A percentile compares a stretch with the other conserved stretches of the same genome.
phyloP scores from a whole-genome alignment of 202 grass and related monocot genomes.

The Schoenoplectus triqueter region DNA sequence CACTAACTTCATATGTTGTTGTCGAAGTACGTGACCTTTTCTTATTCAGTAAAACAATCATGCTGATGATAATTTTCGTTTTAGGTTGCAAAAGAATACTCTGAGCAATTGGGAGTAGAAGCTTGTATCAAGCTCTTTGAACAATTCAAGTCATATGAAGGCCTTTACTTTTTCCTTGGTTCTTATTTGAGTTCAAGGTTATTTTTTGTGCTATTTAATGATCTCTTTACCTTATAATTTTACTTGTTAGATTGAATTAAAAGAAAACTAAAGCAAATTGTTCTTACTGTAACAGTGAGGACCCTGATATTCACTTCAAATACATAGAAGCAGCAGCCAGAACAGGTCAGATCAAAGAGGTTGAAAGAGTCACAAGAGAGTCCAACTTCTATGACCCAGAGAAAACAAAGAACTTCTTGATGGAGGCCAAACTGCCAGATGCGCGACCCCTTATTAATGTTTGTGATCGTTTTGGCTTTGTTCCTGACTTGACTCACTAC shows the following conservation, averaged over 20 bases:
- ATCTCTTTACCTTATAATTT: not conserved
- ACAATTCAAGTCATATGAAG: constrained; percentile 97
- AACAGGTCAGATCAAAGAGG: constrained; percentile 98
- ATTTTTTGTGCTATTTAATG: constrained; percentile 18
- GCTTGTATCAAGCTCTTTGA: constrained; percentile 93
- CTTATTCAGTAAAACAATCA: constrained; percentile 32
- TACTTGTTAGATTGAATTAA: not conserved
- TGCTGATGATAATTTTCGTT: constrained; percentile 33
- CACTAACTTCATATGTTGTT: not conserved
- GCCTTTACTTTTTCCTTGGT: constrained; percentile 95
- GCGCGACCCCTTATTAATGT: constrained; percentile 93
- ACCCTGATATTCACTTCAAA: constrained; percentile 96
- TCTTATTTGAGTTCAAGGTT: constrained; percentile 90
- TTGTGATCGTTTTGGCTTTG: constrained; percentile 96
- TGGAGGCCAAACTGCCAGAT: constrained; percentile 99
- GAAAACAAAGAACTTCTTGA: constrained; percentile 99
- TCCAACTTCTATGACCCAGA: constrained; percentile 97
- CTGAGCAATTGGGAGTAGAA: constrained; percentile 83
- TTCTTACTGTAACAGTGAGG: constrained; percentile 64
- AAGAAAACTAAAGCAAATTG: constrained; percentile 23
- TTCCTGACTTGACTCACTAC: constrained; percentile 95
- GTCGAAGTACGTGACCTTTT: not conserved
- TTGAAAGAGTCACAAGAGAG: constrained; percentile 96
- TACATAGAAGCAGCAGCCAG: constrained; percentile 98
- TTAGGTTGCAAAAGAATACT: constrained; percentile 95